Evolutionary conservation across 371 early-diverging fungal genomes (phyloP), one percentile per base, ranked within the genome.

Genomic region (Apophysomyces trapeziformis): DNA sequence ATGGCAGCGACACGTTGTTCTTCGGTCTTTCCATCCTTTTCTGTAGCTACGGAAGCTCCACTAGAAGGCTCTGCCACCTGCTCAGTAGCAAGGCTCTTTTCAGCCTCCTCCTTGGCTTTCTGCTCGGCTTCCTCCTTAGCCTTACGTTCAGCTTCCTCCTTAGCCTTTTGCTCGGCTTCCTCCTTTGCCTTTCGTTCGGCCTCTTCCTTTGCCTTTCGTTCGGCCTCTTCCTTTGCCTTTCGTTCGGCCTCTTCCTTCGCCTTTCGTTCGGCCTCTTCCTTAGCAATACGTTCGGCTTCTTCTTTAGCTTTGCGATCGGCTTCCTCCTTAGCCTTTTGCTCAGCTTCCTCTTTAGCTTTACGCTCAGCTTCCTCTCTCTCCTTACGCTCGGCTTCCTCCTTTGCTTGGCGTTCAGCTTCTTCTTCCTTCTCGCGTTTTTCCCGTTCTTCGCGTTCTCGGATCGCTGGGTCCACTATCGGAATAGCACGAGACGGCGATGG

Each of bases 381-480:
- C 36, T 58, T 56, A 9, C 69, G 60, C 21, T 70, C 75, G n/a
- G 69, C 68, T 44, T 75, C 71, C 21, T 77, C 77, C 47, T 78
- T 68, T 12, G 64, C 77, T 54, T 80, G 78, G 46, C 72, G 74
- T 41, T 61, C 56, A 45, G 80, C 83, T 35, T 71, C 85, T 63
- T 82, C 79, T 54, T 75, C 82, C 60, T 82, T 73, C 38, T 77
- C 82, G 43, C 61, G 63, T 58, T 73, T 69, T 39, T 81, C 80
- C 50, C 79, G 79, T 8, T 85, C 87, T 56, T 78, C 84, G 8
- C 78, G 76, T 62, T 83, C 85, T 43, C 71, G 73, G 45, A 67
- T 80, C 58, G 78, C 79, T 38, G 90, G 90, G 58, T 88, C 83
- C 36, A 89, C 87, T 61, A 91, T 90, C 67, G 78, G 86, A 71